These are phyloP conservation scores for Chlorociboria aeruginascens DNA, from an alignment of 495 filamentous ascomycete species.

Conservation along the genomic window DNA sequence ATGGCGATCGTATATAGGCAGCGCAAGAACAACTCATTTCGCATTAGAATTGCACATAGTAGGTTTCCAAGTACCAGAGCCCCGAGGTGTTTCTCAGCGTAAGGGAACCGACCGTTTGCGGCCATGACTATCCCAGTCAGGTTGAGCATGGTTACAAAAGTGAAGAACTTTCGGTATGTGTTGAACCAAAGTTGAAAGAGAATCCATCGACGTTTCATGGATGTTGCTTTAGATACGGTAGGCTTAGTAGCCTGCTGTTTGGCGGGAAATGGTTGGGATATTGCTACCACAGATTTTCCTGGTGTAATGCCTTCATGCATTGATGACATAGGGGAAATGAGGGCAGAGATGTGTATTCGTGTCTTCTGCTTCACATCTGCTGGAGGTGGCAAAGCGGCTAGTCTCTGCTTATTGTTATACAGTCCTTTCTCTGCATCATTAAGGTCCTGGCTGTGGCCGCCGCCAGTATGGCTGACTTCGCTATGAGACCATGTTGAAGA, in stretches of 20 bases:
- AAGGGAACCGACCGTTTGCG: conserved; percentile 23
- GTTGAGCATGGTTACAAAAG: conserved; percentile 28
- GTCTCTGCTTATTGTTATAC: conserved; percentile 22
- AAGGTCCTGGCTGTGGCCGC: conserved; percentile 14
- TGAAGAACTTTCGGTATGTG: conserved; percentile 35
- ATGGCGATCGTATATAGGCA: conserved; percentile 29
- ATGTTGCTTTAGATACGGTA: conserved; percentile 1
- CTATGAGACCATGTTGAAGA: conserved; percentile 16
- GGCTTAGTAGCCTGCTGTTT: conserved; percentile 11
- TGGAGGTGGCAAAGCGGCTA: conserved; percentile 19
- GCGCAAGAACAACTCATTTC: conserved; percentile 31
- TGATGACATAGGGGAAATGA: conserved; percentile 19
- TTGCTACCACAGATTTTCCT: conserved; percentile 21
- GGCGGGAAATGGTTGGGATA: conserved; percentile 20
- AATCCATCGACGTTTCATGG: conserved; percentile 23
- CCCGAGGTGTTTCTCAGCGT: conserved; percentile 30
- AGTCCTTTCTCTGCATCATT: conserved; percentile 32
- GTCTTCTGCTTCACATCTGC: conserved; percentile 21
- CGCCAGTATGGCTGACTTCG: conserved; percentile 6
- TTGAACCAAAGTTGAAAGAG: conserved; percentile 33
- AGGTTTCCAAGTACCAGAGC: conserved; percentile 32
- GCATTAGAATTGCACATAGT: conserved; percentile 29
- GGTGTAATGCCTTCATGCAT: conserved; percentile 30
- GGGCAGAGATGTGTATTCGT: conserved; percentile 16
- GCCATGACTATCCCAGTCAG: conserved; percentile 27